These are phyloP conservation scores for Protomyces arabidopsidicola DNA, from an alignment of 1,139 yeast genomes.

Conservation along the genomic window DNA sequence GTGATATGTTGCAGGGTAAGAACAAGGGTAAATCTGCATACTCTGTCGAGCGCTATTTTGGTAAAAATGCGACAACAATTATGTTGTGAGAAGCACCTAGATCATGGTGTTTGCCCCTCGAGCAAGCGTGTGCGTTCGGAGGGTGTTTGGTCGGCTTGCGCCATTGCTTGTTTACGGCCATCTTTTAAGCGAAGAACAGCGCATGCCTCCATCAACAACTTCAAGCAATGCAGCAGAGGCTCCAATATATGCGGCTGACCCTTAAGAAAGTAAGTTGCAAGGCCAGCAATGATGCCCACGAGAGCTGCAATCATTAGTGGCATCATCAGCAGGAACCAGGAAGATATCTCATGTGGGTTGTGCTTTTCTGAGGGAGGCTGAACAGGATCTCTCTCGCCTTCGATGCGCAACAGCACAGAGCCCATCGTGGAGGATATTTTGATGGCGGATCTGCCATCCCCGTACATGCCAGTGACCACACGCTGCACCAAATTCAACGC, in stretches of 20 bases:
- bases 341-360: too few relatives aligned
- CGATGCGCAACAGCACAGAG: not conserved
- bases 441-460: not conserved
- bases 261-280: not conserved
- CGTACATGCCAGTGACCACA: not conserved
- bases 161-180: not conserved
- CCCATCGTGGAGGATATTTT: not conserved
- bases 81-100: not conserved
- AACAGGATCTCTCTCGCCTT: not conserved
- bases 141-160: not conserved
- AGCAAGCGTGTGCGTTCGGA: not conserved
- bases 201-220: not conserved
- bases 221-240: not conserved
- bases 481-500: not conserved
- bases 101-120: not conserved
- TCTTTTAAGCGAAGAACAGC: not conserved
- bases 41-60: constrained; percentile 6
- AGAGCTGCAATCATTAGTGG: not conserved
- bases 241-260: not conserved
- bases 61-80: not conserved
- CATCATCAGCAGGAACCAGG: not conserved
- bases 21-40: not conserved
- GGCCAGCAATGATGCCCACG: not conserved
- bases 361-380: not conserved
- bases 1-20: not conserved